Percentiles rank a stretch among this genome's conserved stretches.
phyloP scores from a whole-genome alignment of 352 stramenopile species.

The Phytophthora sp. region DNA sequence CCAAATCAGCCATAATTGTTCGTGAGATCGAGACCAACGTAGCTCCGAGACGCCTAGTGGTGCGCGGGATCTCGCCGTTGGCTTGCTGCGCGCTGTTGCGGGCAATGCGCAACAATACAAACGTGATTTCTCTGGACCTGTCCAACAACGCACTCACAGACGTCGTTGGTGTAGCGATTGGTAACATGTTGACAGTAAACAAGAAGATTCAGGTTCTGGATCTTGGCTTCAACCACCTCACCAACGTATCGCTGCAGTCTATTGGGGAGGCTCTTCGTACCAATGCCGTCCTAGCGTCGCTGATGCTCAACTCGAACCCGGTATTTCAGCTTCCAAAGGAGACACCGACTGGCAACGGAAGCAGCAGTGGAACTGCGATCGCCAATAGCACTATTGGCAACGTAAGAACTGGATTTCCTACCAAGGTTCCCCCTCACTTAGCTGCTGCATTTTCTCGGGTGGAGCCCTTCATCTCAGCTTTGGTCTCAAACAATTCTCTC shows the following conservation, averaged over 20 bases:
- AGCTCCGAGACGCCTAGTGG: constrained; percentile 51
- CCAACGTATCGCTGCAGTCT: constrained; percentile 36
- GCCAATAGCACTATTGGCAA: constrained; percentile 10
- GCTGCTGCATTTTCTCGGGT: constrained; percentile 32
- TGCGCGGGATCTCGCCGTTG: constrained; percentile 56
- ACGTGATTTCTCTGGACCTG: constrained; percentile 62
- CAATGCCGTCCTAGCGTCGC: constrained; percentile 58
- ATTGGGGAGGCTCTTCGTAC: constrained; percentile 46
- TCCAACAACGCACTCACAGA: constrained; percentile 65
- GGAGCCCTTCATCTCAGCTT: constrained; percentile 45
- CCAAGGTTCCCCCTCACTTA: constrained; percentile 23
- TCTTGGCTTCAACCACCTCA: constrained; percentile 65
- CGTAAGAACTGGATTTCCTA: constrained; percentile 1
- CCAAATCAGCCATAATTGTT: constrained; percentile 56
- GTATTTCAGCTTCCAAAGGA: constrained; percentile 47
- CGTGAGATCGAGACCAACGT: constrained; percentile 58
- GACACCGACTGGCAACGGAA: background rate
- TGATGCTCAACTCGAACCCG: constrained; percentile 69
- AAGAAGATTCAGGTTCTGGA: constrained; percentile 57
- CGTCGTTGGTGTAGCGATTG: constrained; percentile 40
- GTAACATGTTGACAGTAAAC: constrained; percentile 67
- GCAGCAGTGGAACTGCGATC: background rate
- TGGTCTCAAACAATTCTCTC: constrained; percentile 50
- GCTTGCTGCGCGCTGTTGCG: constrained; percentile 63
- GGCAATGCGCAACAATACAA: constrained; percentile 63